phyloP scores from a whole-genome alignment of 108 stramenopile species.

The Skeletonema marinoi region DNA sequence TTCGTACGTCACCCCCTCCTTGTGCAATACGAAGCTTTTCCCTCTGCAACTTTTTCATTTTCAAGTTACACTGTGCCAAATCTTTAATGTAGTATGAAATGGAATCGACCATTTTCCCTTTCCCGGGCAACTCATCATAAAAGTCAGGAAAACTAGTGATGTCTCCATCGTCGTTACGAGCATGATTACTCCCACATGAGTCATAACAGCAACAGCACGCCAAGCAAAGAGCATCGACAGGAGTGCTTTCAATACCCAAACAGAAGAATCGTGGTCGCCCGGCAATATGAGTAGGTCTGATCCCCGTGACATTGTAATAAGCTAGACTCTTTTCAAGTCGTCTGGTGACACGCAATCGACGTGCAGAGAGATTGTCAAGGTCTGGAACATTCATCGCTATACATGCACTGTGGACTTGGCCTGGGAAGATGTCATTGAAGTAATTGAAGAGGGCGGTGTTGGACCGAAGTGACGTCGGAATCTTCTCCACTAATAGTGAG shows the following conservation, averaged over 20 bases:
- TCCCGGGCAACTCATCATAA: constrained; percentile 40
- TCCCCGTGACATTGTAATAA: constrained; percentile 71
- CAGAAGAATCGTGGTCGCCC: constrained; percentile 70
- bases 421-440: constrained; percentile 88
- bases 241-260: constrained; percentile 76
- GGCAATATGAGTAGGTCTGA: constrained; percentile 75
- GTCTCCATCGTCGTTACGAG: constrained; percentile 1
- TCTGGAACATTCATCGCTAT: constrained; percentile 85
- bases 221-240: constrained; percentile 43
- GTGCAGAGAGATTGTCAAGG: constrained; percentile 62
- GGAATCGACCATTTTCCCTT: constrained; percentile 74
- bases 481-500: constrained; percentile 82
- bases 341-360: constrained; percentile 63
- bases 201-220: constrained; percentile 31
- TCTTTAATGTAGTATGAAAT: constrained; percentile 84
- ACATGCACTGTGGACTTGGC: constrained; percentile 74
- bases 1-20: constrained; percentile 45
- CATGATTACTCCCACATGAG: constrained; percentile 4
- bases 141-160: constrained; percentile 16
- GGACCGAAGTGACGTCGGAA: constrained; percentile 79
- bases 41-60: constrained; percentile 59
- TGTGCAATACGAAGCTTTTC: constrained; percentile 70
- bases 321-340: constrained; percentile 87
- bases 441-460: constrained; percentile 83
- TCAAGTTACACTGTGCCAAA: constrained; percentile 64